These are phyloP conservation scores for Trichoderma arundinaceum DNA, from an alignment of 2,329 filamentous ascomycete genomes.

Conservation along the genomic window DNA sequence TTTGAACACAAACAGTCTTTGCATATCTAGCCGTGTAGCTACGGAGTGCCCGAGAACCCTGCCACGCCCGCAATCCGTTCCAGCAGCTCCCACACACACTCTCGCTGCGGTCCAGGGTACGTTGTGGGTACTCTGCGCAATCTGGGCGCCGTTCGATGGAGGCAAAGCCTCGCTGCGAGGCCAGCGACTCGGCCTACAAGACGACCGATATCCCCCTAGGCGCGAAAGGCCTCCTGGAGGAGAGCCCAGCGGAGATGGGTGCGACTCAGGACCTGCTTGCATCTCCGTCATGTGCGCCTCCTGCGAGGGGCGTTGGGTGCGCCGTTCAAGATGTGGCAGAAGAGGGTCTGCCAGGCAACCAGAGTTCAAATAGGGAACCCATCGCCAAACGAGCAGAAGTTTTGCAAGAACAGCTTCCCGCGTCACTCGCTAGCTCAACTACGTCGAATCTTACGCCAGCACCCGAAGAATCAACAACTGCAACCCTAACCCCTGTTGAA, in stretches of 20 bases:
- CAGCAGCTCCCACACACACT: background rate
- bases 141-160: slow-evolving; percentile 9
- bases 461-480: background rate
- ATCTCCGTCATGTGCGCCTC: slow-evolving; percentile 18
- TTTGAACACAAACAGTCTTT: background rate
- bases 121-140: background rate
- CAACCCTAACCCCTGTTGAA: slow-evolving; percentile 4
- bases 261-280: background rate
- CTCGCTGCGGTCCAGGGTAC: background rate
- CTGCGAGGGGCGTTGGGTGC: background rate
- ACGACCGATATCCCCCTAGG: background rate
- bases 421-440: background rate
- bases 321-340: background rate
- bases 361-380: background rate
- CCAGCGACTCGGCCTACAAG: slow-evolving; percentile 2
- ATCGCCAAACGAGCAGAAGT: background rate
- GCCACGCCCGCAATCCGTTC: background rate
- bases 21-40: background rate
- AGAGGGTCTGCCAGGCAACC: background rate
- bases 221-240: slow-evolving; percentile 11
- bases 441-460: background rate
- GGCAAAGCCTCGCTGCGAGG: slow-evolving; percentile 13
- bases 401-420: background rate
- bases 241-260: background rate
- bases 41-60: slow-evolving; percentile 12